Base-by-base conservation (phyloP, 1,284 basidiomycete species). In the Sporisorium reilianum region DNA sequence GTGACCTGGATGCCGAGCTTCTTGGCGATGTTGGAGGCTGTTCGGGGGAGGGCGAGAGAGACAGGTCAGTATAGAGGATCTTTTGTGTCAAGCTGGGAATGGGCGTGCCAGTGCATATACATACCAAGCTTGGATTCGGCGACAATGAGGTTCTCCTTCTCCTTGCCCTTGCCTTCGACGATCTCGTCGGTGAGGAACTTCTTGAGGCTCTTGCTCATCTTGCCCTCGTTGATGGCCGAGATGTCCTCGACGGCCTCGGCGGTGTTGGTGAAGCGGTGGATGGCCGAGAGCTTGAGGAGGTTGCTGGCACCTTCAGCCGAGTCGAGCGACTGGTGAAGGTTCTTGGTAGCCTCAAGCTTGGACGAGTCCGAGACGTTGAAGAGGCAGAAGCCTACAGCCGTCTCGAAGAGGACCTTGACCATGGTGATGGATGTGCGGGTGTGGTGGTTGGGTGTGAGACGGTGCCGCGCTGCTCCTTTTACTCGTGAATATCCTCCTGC, bases 231-330 rank as follows among this genome's bases (percentile, higher is more conserved):
- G 50, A 98, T 87, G 14, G 95, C 91, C 32, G 94, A 93, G 80
- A 98, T 91, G 85, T 98, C 96, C 86, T 98, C 95, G n/a, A 99
- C 96, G n/a, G 97, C 96, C 23, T 92, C 91, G 28, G 94, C 97
- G 11, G 96, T 98, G 50, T 94, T 96, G 38, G 92, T 92, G 87
- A 99, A 99, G 59, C 94, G 92, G 87, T 99, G 96, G 63, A 99
- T 89, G 44, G 94, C 93, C 85, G 96, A 94, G 64, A 99, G 88
- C 87, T 97, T 97, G 57, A 82, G 68, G 22, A 80, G 88, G 88
- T 92, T 94, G 87, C 90, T 95, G 62, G 96, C 95, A 84, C 88
- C 89, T 86, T 95, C 93, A 54, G 95, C 92, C 53, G 90, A 92
- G 87, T 95, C 91, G 84, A 99, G 97, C 85, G 95, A 92, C 87